A percentile compares a stretch with the other conserved stretches of the same genome.
Evolutionary conservation across 257 asterid species (phyloP).

Genomic region (Jaltomata sinuosa): DNA sequence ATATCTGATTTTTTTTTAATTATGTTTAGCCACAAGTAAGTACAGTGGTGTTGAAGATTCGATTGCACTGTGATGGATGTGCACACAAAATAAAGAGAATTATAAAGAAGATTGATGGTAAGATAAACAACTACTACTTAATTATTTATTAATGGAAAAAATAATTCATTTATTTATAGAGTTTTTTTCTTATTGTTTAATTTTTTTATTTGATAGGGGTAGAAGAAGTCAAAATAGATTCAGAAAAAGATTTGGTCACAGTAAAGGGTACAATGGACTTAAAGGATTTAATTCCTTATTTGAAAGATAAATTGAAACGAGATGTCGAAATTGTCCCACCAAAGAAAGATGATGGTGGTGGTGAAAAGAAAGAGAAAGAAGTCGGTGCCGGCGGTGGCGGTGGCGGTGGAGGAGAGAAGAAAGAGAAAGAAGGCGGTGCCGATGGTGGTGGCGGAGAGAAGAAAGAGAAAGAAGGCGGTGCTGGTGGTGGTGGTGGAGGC

Average conservation of each 20-base stretch:
- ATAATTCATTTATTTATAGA: background rate
- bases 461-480: slow-evolving; percentile 6
- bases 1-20: background rate
- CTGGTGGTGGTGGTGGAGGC: background rate
- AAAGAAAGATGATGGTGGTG: slow-evolving; percentile 43
- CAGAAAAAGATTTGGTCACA: slow-evolving; percentile 57
- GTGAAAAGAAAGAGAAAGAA: slow-evolving; percentile 20
- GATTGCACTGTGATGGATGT: slow-evolving; percentile 85
- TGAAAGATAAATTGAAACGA: slow-evolving; percentile 59
- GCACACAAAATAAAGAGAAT: slow-evolving; percentile 64
- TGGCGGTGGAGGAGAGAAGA: slow-evolving; percentile 26
- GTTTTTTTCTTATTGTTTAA: too few species aligned
- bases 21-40: slow-evolving; percentile 36
- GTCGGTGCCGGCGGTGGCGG: slow-evolving; percentile 11
- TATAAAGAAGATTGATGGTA: slow-evolving; percentile 63
- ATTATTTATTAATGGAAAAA: background rate
- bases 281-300: slow-evolving; percentile 46
- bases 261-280: slow-evolving; percentile 69
- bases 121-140: slow-evolving; percentile 1
- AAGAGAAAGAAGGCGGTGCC: slow-evolving; percentile 4
- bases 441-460: slow-evolving; percentile 3
- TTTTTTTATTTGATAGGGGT: slow-evolving; percentile 45
- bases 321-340: slow-evolving; percentile 55
- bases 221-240: slow-evolving; percentile 36
- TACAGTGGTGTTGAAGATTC: slow-evolving; percentile 61